Evolutionary conservation across 75 land plant genomes (phyloP).

Genomic region (Pinus taeda): DNA sequence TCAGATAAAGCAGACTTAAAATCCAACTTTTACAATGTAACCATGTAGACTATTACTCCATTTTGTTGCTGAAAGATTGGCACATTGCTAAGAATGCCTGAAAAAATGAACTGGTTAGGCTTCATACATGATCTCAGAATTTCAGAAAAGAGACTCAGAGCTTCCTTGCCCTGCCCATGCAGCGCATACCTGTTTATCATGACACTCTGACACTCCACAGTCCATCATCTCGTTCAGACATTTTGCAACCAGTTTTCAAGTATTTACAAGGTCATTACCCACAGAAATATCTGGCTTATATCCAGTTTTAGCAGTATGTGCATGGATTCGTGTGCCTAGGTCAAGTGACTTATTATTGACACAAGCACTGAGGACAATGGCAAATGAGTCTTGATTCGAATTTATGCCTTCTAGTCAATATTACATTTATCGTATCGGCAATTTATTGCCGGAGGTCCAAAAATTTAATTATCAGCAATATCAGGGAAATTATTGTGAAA

Average conservation of each 20-base stretch:
- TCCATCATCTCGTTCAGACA: slow-evolving; percentile 44
- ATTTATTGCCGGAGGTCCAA: no score
- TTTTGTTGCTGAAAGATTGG: no score
- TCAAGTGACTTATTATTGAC: slow-evolving; percentile 27
- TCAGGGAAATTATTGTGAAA: no score
- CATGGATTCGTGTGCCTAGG: slow-evolving; percentile 58
- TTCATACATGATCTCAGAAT: no score
- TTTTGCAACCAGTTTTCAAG: slow-evolving; percentile 59
- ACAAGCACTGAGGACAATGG: slow-evolving; percentile 59
- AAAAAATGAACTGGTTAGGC: no score
- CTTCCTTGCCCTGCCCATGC: slow-evolving; percentile 42
- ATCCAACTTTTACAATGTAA: no score
- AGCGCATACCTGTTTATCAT: slow-evolving; percentile 58
- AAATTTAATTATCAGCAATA: no score
- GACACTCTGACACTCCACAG: slow-evolving; percentile 57
- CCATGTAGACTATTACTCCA: no score
- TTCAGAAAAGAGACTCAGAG: slow-evolving; percentile 12
- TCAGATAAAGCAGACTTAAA: no score
- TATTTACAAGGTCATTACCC: slow-evolving; percentile 62
- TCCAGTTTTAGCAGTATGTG: slow-evolving; percentile 29
- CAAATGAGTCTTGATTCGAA: slow-evolving; percentile 41
- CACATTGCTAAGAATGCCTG: no score
- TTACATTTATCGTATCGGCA: no score
- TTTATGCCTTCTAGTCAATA: slow-evolving; percentile 14
- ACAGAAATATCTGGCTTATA: slow-evolving; percentile 41